Base-by-base conservation (phyloP, 805 yeast genomes). In the Phaffomyces opuntiae region DNA sequence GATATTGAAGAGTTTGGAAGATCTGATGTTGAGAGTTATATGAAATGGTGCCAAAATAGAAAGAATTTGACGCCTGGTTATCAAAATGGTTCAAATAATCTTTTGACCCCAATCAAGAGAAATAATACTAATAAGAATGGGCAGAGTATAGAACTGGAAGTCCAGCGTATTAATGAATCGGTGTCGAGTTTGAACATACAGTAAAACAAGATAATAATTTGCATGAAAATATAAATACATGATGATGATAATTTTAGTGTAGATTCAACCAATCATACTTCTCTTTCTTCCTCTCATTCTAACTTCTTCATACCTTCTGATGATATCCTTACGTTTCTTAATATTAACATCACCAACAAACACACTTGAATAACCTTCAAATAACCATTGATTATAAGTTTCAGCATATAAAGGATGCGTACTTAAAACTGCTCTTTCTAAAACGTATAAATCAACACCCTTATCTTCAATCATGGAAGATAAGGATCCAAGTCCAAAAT, bases 381-480 rank as follows among this genome's bases (percentile, higher is more conserved):
- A 65, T 7, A 89, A 56, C 89, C 91, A 82, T 37, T 66, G 62
- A 54, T 78, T 81, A 61, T 89, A 89, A 38, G 62, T 56, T 1
- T 72, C 74, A 2, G 96, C 73, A 56, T 75, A 77, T 7, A 73
- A 72, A 0, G 98, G 91, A 64, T 93, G 99, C 1, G 99, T 93
- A 53, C 96, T 87, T 29, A 79, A 67, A 17, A 93, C 75, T 0
- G 99, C 98, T 56, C 98, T 71, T 64, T 93, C 99, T 49, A 93
- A 66, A 11, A 93, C 98, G 56, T 93, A 93, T 48, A 93, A 64
- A 63, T 93, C 99, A n/a, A 93, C 99, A 4, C 98, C 98, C 63
- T 87, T 89, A 58, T 91, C 98, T 56, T 93, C 99, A 0, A 85
- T 75, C 50, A 88, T 61, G 1, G 74, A 73, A 0, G 95, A 80